Base-by-base conservation (phyloP, 1,284 basidiomycete species). In the Heterobasidion occidentale region DNA sequence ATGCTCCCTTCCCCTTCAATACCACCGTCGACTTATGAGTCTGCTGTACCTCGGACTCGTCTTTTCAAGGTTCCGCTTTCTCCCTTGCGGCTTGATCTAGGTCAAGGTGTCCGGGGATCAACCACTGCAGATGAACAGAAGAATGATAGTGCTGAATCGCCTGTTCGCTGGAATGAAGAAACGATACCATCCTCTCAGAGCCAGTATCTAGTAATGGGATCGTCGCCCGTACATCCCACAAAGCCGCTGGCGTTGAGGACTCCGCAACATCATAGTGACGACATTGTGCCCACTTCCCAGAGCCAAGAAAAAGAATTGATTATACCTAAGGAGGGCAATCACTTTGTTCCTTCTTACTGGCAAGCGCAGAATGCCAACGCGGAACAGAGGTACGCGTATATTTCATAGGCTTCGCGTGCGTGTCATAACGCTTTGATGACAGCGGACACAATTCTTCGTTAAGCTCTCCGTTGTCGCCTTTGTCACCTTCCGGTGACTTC, bases 281-380 rank as follows among this genome's bases (percentile, higher is more conserved):
- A 61, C 9, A 33, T 67, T 27, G 58, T 66, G 9, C 62, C 64
- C 3, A 64, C 61, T 19, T 68, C 66, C 1, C 66, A 68, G 46
- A 61, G 59, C 36, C 56, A 64, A 33, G 66, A 67, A 49, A 51
- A 48, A 14, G 66, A 66, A 19, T 36, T 66, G 5, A 7, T 17
- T 6, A 27, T 54, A 44, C 50, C 36, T 9, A 42, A 15, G 20
- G 19, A 17, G 12, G 12, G 14, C 17, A 33, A 48, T 20, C 33
- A 20, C 14, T 19, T 14, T n/a, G 14, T 20, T 20, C 19, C 15
- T 48, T 27, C 27, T 27, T 6, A 27, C 27, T 27, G 27, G 27
- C 27, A 27, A 27, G 27, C 27, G 27, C 27, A 27, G 27, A 5
- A 27, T 27, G 6, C 6, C 27, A 27, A 27, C 6, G 27, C 27